Percentiles rank a stretch among this genome's conserved stretches.
Conservation (phyloP, 1,139 yeast species). For the Sugiyamaella castrensis region DNA sequence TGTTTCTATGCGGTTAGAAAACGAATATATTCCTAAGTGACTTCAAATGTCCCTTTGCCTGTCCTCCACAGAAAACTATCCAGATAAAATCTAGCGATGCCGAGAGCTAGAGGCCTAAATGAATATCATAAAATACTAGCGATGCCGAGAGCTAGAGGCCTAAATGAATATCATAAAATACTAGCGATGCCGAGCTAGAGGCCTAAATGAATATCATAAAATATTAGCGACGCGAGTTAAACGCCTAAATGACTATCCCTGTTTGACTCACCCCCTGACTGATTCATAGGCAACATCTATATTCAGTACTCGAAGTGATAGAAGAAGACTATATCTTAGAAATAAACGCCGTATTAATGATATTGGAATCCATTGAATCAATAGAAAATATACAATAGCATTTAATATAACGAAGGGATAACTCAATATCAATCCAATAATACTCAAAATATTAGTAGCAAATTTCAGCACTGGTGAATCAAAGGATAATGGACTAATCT, state of each 20-base stretch:
- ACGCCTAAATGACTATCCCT: too few relatives aligned
- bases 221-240: too few relatives aligned
- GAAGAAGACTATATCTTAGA: conserved; percentile 20
- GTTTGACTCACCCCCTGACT: conserved; percentile 17
- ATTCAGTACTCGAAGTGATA: conserved; percentile 24
- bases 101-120: too few relatives aligned
- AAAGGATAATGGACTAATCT: conserved; percentile 18
- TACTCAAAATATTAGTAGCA: conserved; percentile 7
- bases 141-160: too few relatives aligned
- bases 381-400: conserved; percentile 19
- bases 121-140: too few relatives aligned
- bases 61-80: too few relatives aligned
- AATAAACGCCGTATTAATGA: conserved; percentile 17
- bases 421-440: conserved; percentile 24
- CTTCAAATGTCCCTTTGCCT: too few relatives aligned
- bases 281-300: conserved; percentile 19
- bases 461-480: conserved; percentile 7
- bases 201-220: too few relatives aligned
- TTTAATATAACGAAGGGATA: conserved; percentile 26
- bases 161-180: too few relatives aligned
- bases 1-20: not conserved
- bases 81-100: too few relatives aligned
- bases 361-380: conserved; percentile 17
- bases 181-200: too few relatives aligned
- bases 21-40: too few relatives aligned